Evolutionary conservation across 1,284 basidiomycete genomes (phyloP).

Genomic region (Rugiboletus extremiorientalis): DNA sequence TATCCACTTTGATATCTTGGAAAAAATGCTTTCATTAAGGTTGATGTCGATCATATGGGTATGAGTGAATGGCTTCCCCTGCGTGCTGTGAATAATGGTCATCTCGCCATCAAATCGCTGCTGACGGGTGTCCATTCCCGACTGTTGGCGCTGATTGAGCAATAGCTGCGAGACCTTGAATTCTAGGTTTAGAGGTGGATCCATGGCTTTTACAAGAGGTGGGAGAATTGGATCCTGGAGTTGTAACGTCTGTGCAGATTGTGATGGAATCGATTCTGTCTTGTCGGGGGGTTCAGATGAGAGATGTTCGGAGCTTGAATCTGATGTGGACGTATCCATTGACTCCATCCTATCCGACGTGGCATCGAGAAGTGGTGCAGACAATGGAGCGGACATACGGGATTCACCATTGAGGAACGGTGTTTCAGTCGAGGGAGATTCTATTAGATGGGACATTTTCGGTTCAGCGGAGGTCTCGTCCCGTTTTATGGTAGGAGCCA

Average conservation of each 20-base stretch:
- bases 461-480: background rate
- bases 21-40: conserved; percentile 21
- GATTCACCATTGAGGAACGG: background rate
- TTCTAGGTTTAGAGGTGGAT: conserved; percentile 20
- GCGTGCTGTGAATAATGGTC: conserved; percentile 17
- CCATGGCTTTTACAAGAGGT: conserved; percentile 8
- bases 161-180: conserved; percentile 14
- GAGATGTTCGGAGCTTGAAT: background rate
- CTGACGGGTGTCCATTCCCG: background rate
- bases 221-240: conserved; percentile 14
- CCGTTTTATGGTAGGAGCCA: background rate
- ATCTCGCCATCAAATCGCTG: conserved; percentile 20
- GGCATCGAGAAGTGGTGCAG: background rate
- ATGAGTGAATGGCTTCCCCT: conserved; percentile 23
- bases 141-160: background rate
- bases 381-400: background rate
- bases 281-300: background rate
- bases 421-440: background rate
- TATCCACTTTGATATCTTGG: conserved; percentile 24
- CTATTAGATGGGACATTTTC: background rate
- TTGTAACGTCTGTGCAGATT: background rate
- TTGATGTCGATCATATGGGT: conserved; percentile 23
- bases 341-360: background rate
- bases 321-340: background rate
- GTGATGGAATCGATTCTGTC: background rate